Evolutionary conservation across 495 filamentous ascomycete species (phyloP).

Genomic region (Parmelia sp.): DNA sequence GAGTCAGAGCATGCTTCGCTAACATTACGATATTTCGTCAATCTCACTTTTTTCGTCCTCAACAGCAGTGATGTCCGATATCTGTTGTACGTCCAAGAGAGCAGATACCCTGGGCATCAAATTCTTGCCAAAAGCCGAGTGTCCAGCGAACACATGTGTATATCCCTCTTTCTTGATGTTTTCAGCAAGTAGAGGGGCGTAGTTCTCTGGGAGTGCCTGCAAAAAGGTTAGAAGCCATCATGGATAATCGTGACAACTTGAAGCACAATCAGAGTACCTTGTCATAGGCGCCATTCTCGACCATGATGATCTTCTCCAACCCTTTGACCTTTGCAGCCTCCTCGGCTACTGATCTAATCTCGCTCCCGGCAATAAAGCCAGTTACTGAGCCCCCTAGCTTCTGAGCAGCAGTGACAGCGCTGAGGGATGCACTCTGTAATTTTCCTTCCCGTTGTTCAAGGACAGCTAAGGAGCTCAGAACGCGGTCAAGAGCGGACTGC

Average conservation of each 20-base stretch:
- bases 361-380: conserved; percentile 80
- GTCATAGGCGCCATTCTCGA: conserved; percentile 86
- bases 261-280: conserved; percentile 51
- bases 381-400: conserved; percentile 82
- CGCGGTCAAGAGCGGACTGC: conserved; percentile 52
- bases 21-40: neutral
- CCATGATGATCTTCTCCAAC: conserved; percentile 80
- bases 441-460: conserved; percentile 92
- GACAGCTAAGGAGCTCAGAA: conserved; percentile 82
- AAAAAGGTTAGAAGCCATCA: neutral
- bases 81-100: conserved; percentile 82
- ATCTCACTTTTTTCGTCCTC: conserved; percentile 75
- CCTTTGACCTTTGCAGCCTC: conserved; percentile 87
- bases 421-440: conserved; percentile 73
- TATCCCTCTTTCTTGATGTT: conserved; percentile 92
- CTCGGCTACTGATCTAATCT: conserved; percentile 70
- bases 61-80: conserved; percentile 84
- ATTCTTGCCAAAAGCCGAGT: conserved; percentile 96
- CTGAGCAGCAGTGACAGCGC: conserved; percentile 78
- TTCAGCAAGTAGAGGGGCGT: conserved; percentile 82
- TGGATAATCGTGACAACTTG: neutral
- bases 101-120: conserved; percentile 93
- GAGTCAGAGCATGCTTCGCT: conserved; percentile 4
- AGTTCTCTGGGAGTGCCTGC: conserved; percentile 90
- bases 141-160: conserved; percentile 82